Conservation (phyloP, 2,329 filamentous ascomycete genomes). For the Botryotinia calthae region DNA sequence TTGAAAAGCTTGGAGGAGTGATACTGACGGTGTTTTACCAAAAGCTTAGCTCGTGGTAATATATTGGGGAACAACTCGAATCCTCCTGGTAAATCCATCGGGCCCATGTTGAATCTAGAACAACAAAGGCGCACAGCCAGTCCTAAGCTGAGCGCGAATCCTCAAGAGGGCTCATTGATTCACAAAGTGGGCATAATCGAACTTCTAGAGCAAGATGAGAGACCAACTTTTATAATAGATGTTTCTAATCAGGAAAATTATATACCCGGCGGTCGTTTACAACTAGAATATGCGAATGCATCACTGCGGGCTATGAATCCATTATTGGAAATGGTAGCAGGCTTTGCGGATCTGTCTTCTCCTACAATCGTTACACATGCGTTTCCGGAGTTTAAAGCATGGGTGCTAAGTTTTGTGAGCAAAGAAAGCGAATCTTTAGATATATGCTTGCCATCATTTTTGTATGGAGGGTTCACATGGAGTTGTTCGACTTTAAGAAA, state of each 20-base stretch:
- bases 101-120: not conserved
- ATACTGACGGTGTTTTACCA: not conserved
- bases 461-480: constrained; percentile 67
- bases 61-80: constrained; percentile 48
- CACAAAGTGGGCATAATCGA: constrained; percentile 67
- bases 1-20: not conserved
- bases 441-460: constrained; percentile 52
- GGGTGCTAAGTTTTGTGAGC: constrained; percentile 59
- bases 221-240: constrained; percentile 75
- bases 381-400: constrained; percentile 65
- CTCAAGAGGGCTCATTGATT: constrained; percentile 52
- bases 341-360: constrained; percentile 31
- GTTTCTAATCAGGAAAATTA: constrained; percentile 57
- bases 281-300: constrained; percentile 66
- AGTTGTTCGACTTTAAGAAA: constrained; percentile 66
- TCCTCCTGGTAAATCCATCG: constrained; percentile 41
- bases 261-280: constrained; percentile 50
- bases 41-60: constrained; percentile 14
- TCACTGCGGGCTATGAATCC: constrained; percentile 53
- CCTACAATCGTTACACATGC: constrained; percentile 44
- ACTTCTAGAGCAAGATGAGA: constrained; percentile 71
- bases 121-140: not conserved
- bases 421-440: constrained; percentile 53
- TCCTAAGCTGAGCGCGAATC: constrained; percentile 36
- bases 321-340: constrained; percentile 35